Conservation (phyloP, 129 eudicot genomes). For the Ambrosia artemisiifolia region DNA sequence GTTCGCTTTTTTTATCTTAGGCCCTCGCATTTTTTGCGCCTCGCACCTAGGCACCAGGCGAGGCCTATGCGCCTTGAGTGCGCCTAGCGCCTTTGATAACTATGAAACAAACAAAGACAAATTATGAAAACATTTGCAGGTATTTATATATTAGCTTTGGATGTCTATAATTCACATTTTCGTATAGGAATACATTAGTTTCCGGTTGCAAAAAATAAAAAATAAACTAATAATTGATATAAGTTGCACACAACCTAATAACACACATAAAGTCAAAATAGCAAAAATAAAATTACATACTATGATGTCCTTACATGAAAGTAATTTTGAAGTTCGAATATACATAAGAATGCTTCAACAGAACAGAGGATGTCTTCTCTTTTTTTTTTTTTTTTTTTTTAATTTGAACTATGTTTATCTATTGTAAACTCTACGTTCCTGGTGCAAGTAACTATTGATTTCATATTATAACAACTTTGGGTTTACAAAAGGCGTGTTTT, state of each 20-base stretch:
- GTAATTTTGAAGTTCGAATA: neutral
- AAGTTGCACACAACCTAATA: neutral
- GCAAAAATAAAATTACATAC: neutral
- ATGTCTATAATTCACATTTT: neutral
- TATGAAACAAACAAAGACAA: constrained; percentile 20
- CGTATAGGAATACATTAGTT: neutral
- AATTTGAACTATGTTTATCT: neutral
- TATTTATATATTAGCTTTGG: neutral
- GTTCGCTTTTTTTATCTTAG: too few species aligned
- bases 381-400: too few species aligned
- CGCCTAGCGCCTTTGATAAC: too few species aligned
- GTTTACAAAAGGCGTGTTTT: neutral
- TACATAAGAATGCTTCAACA: neutral
- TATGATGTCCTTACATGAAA: neutral
- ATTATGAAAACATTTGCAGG: neutral
- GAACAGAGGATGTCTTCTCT: neutral
- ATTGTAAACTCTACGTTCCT: neutral
- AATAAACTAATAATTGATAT: neutral
- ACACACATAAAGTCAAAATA: neutral
- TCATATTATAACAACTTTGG: neutral
- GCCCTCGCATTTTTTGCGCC: too few species aligned
- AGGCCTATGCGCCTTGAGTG: too few species aligned
- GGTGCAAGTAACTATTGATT: neutral
- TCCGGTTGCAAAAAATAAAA: neutral
- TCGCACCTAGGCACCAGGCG: too few species aligned